Evolutionary conservation across 2,329 filamentous ascomycete genomes (phyloP).

Genomic region (Sporothrix protearum): DNA sequence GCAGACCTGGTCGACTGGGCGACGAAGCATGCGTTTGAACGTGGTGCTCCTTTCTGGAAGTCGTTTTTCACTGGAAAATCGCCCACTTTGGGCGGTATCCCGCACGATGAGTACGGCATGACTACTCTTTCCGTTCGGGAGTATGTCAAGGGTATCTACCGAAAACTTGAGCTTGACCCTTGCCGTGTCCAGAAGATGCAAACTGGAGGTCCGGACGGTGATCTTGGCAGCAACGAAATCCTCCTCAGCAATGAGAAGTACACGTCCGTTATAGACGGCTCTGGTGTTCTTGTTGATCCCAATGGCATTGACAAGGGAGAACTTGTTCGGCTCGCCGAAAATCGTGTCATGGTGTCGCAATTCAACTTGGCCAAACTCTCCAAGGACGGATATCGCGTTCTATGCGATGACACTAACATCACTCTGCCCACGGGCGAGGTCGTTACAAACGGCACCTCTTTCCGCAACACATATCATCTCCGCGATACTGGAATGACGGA

Average conservation of each 20-base stretch:
- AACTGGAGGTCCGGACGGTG: slow-evolving; percentile 93
- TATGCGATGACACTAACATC: slow-evolving; percentile 86
- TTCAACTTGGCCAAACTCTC: slow-evolving; percentile 86
- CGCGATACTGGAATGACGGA: slow-evolving; percentile 75
- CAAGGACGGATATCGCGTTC: slow-evolving; percentile 79
- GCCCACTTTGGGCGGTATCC: slow-evolving; percentile 90
- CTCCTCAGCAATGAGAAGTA: slow-evolving; percentile 95
- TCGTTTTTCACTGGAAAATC: slow-evolving; percentile 99
- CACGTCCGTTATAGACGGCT: slow-evolving; percentile 90
- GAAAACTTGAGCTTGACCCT: slow-evolving; percentile 87
- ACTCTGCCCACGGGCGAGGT: slow-evolving; percentile 84
- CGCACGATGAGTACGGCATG: slow-evolving; percentile 96
- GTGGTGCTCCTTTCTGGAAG: slow-evolving; percentile 98
- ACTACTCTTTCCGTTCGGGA: slow-evolving; percentile 94
- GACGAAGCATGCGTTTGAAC: slow-evolving; percentile 83
- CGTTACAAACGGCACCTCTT: slow-evolving; percentile 84
- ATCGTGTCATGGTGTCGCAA: slow-evolving; percentile 82
- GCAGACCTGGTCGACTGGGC: slow-evolving; percentile 97
- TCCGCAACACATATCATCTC: slow-evolving; percentile 97
- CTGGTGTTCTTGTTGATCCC: slow-evolving; percentile 90
- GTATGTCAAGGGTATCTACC: slow-evolving; percentile 94
- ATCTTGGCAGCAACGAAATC: slow-evolving; percentile 97
- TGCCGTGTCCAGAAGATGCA: slow-evolving; percentile 87
- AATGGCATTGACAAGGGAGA: slow-evolving; percentile 83
- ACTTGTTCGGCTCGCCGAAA: slow-evolving; percentile 77